Evolutionary conservation across 768 basidiomycete species (phyloP), one percentile per base, ranked within the genome.

Genomic region (Pulveroboletus ravenelii): DNA sequence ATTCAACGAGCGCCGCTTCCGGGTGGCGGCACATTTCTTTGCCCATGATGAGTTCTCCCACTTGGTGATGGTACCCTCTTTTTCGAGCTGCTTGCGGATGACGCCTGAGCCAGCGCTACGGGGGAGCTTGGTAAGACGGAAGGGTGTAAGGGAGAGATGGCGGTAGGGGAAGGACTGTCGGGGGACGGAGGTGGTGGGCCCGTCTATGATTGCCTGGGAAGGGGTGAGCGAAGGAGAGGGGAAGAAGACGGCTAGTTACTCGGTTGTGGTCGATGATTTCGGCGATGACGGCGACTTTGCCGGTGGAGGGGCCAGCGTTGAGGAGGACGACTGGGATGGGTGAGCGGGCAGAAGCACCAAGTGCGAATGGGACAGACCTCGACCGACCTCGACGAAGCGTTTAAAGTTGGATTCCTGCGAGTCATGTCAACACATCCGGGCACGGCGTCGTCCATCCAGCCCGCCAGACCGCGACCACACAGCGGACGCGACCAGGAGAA

Each of bases 191-290:
- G 93, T 92, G 32, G 81, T 79, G 47, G 96, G 94, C 41, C 94
- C 94, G 72, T 98, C 95, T 64, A 98, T 83, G 67, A 99, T 82
- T 31, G 94, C 95, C 95, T 98, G 63, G 0, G 46, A 17, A 20
- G 32, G 17, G 18, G 6, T 42, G 41, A 46, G 40, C 20, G 17
- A 36, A n/a, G 23, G 2, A 7, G 29, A 3, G 8, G 39, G 18
- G 17, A 14, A 38, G 7, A 43, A 5, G n/a, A 35, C 3, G 39
- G 12, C 37, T 41, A 10, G 5, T 54, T 68, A 96, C 95, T 69
- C 94, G 84, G 79, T 93, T 95, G 80, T 98, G 95, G 82, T 98
- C 96, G 58, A 98, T 94, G 72, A 98, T 94, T 73, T 98, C 93
- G 45, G 84, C 85, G 70, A 99, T 94, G 57, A 93, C 87, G 49